Base-by-base conservation (phyloP, 106 monocot genomes). In the Dioscorea zingiberensis region DNA sequence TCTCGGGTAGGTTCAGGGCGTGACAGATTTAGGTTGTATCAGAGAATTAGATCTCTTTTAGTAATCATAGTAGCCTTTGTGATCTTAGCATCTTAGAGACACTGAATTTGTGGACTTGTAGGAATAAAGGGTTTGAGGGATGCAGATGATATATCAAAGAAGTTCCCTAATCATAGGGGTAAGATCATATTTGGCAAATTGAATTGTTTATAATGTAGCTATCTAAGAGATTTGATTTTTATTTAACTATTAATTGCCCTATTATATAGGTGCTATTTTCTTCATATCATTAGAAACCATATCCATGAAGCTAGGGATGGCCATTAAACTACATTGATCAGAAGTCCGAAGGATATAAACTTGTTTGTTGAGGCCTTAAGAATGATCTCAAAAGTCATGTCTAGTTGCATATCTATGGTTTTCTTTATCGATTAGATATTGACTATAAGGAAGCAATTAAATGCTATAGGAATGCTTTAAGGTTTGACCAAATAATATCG, bases 341-440 rank as follows among this genome's bases (percentile, higher is more conserved):
- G 11, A 97, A 97, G 75, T 64, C 85, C 23, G 97, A 97, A 81
- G 97, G 91, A 53, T 92, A 97, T 67, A 88, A 97, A 58, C 92
- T 97, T 70, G 97, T 92, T 64, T 83, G 91, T 19, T 85, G 83
- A 62, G 95, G 95, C 49, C 78, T 97, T 47, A 97, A 97, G 97
- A 97, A 97, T 79, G 91, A 97, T 69, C 88, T 97, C 53, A 97
- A 97, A 79, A 97, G 97, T 73, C 97, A 97, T 78, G 91, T 97
- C 32, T 97, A 92, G 55, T 97, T 91, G 97, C 97, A 97, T 81
- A 92, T 97, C 27, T 97, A 84, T 80, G 97, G 97, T 3, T 77
- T 97, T 26, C 88, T 97, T 59, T 97, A 97, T 73, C 87, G 97
- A 61, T 97, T 92, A 65, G 97, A 97, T 57, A 91, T 91, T 63